A percentile compares a stretch with the other conserved stretches of the same genome.
Evolutionary conservation across 495 filamentous ascomycete genomes (phyloP).

Genomic region (Amniculicola lignicola): DNA sequence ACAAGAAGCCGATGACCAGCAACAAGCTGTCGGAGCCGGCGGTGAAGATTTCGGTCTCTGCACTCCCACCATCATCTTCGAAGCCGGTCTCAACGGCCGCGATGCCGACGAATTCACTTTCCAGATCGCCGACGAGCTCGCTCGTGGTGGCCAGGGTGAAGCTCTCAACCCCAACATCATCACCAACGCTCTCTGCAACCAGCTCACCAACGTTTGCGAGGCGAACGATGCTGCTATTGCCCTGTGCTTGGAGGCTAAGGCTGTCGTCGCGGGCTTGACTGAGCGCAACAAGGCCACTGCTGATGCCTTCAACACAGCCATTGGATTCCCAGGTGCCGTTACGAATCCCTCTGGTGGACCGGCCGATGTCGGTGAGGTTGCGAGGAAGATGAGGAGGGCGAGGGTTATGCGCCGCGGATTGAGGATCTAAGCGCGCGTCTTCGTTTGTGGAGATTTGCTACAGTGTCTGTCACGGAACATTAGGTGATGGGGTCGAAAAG

Average conservation of each 20-base stretch:
- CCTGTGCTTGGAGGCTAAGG: conserved; percentile 43
- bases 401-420: neutral
- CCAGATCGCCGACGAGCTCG: conserved; percentile 49
- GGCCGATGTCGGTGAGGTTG: conserved; percentile 15
- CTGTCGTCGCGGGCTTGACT: conserved; percentile 33
- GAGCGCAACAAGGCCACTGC: conserved; percentile 38
- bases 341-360: conserved; percentile 32
- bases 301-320: conserved; percentile 40
- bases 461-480: too few species aligned
- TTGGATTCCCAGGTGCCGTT: conserved; percentile 29
- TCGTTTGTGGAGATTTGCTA: too few species aligned
- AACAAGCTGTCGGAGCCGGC: conserved; percentile 9
- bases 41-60: conserved; percentile 53
- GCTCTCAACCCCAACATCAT: conserved; percentile 62
- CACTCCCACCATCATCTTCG: conserved; percentile 55
- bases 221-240: conserved; percentile 46
- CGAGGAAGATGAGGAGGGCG: neutral
- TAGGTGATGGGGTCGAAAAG: too few species aligned
- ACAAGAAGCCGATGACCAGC: neutral
- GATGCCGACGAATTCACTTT: conserved; percentile 52
- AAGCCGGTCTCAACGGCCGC: conserved; percentile 48
- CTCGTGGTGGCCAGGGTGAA: conserved; percentile 50
- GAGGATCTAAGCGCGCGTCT: too few species aligned
- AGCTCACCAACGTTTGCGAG: conserved; percentile 46
- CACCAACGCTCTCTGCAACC: conserved; percentile 60